A percentile compares a stretch with the other conserved stretches of the same genome.
phyloP scores from a whole-genome alignment of 192 early-diverging fungal genomes.

The Linnemannia hyalina region DNA sequence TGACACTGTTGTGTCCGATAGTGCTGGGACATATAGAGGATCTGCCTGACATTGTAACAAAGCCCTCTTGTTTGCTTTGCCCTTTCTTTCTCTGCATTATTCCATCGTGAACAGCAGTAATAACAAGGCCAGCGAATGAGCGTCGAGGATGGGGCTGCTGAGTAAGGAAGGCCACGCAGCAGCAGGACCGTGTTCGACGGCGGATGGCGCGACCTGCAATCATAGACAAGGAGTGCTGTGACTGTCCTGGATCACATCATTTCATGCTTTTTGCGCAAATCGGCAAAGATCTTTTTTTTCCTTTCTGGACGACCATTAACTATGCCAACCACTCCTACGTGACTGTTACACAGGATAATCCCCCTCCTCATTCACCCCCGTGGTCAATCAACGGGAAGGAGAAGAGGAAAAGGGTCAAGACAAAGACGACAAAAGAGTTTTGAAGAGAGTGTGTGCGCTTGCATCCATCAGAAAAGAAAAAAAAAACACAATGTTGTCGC shows the following conservation, averaged over 20 bases:
- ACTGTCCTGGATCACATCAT: conserved; percentile 39
- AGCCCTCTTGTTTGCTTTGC: no score
- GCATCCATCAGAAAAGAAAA: conserved; percentile 6
- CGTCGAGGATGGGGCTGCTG: conserved; percentile 20
- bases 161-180: conserved; percentile 12
- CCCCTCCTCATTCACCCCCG: no score
- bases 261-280: conserved; percentile 22
- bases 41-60: background rate
- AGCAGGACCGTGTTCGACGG: background rate
- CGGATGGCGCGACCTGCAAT: conserved; percentile 11
- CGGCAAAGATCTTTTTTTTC: background rate
- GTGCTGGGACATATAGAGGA: background rate
- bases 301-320: no score
- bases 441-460: no score
- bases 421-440: no score
- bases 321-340: background rate
- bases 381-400: background rate
- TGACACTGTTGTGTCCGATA: background rate
- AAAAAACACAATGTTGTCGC: background rate
- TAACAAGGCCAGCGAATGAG: conserved; percentile 20
- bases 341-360: background rate
- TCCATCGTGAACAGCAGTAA: background rate
- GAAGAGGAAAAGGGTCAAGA: background rate
- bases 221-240: background rate
- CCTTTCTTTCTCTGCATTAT: background rate